phyloP scores from a whole-genome alignment of 345 rosid genomes.

The Populus ilicifolia region DNA sequence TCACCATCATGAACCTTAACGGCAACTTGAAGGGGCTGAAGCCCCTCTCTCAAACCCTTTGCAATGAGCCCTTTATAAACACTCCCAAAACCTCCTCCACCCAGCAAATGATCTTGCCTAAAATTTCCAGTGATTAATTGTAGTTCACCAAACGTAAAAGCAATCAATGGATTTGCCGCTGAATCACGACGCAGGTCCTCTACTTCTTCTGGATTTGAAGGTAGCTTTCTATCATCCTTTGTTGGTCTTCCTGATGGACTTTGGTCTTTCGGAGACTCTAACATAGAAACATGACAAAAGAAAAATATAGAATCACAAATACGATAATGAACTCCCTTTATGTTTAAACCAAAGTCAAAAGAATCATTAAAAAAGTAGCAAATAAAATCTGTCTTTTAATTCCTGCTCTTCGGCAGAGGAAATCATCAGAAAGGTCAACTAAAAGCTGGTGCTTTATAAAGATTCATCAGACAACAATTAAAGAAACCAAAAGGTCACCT shows the following conservation, averaged over 20 bases:
- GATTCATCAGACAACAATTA: background rate
- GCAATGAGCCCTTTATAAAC: slow-evolving; percentile 82
- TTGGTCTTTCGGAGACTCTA: slow-evolving; percentile 64
- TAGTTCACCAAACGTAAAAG: slow-evolving; percentile 74
- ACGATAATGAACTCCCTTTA: background rate
- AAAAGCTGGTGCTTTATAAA: background rate
- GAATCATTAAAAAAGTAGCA: background rate
- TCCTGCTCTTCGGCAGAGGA: background rate
- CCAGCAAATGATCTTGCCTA: slow-evolving; percentile 85
- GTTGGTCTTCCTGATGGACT: slow-evolving; percentile 36
- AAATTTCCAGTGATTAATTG: slow-evolving; percentile 70
- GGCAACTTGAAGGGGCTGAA: slow-evolving; percentile 72
- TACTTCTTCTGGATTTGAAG: slow-evolving; percentile 92
- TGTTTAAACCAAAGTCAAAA: background rate
- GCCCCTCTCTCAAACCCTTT: slow-evolving; percentile 58
- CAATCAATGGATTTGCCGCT: slow-evolving; percentile 75
- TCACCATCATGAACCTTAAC: slow-evolving; percentile 95
- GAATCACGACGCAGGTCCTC: slow-evolving; percentile 82
- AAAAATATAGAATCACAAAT: slow-evolving; percentile 1
- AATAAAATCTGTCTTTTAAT: background rate
- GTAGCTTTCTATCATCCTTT: slow-evolving; percentile 55
- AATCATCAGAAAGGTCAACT: background rate
- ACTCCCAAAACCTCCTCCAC: slow-evolving; percentile 96
- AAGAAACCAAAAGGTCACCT: background rate
- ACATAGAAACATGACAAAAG: background rate